These are phyloP conservation scores for Colletotrichum costaricense DNA, from an alignment of 2,329 filamentous ascomycete species.

Conservation along the genomic window DNA sequence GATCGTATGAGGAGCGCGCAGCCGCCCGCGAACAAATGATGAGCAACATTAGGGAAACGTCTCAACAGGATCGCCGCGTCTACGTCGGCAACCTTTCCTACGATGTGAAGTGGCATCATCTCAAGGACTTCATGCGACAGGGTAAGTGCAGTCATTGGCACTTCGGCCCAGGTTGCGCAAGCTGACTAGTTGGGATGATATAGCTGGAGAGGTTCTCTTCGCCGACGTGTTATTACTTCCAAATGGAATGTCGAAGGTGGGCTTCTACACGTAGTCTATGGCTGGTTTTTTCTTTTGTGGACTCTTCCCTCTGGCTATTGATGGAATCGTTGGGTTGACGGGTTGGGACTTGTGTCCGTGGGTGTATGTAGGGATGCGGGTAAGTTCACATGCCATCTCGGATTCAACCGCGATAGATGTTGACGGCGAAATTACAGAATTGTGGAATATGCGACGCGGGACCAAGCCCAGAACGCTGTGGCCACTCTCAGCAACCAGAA, in stretches of 20 bases:
- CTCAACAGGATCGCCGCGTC: conserved; percentile 98
- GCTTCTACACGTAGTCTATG: conserved; percentile 89
- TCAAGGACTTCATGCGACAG: conserved; percentile 99
- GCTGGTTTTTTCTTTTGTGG: conserved; percentile 81
- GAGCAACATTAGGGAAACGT: conserved; percentile 91
- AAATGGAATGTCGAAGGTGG: conserved; percentile 99
- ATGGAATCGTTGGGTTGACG: conserved; percentile 99
- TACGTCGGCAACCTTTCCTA: conserved; percentile 99
- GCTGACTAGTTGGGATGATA: conserved; percentile 41
- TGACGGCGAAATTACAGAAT: conserved; percentile 71
- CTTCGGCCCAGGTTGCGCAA: conserved; percentile 36
- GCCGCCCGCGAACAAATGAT: conserved; percentile 95
- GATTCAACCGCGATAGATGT: conserved; percentile 23
- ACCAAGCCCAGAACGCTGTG: conserved; percentile 98
- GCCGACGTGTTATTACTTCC: conserved; percentile 99
- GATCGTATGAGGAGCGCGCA: conserved; percentile 85
- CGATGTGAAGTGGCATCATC: conserved; percentile 99
- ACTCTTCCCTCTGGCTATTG: conserved; percentile 71
- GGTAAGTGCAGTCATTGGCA: conserved; percentile 68
- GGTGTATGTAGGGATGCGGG: conserved; percentile 99
- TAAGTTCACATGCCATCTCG: conserved; percentile 64
- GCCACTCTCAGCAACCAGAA: conserved; percentile 99
- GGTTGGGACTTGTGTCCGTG: conserved; percentile 90
- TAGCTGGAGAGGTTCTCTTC: conserved; percentile 99
- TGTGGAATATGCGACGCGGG: conserved; percentile 99